A percentile compares a stretch with the other conserved stretches of the same genome.
These are phyloP conservation scores for Boletellus deceptivus DNA, from an alignment of 1,284 basidiomycete species.

Conservation along the genomic window DNA sequence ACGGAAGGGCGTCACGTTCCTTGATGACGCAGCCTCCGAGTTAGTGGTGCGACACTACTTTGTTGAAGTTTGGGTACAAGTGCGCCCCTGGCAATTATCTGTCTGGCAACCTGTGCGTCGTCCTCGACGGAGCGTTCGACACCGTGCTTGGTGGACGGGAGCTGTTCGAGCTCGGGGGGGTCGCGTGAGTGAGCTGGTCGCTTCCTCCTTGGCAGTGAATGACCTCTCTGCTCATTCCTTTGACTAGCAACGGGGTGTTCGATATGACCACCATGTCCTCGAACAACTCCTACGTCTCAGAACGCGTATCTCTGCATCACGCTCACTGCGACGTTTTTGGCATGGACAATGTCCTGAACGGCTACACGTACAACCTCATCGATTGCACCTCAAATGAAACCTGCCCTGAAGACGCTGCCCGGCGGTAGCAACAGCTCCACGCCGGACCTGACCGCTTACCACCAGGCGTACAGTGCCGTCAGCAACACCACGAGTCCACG, in stretches of 20 bases:
- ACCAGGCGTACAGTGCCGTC: slow-evolving; percentile 56
- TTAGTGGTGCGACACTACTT: slow-evolving; percentile 52
- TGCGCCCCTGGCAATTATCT: slow-evolving; percentile 53
- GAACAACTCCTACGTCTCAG: slow-evolving; percentile 77
- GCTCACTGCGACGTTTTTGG: slow-evolving; percentile 79
- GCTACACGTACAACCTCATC: slow-evolving; percentile 79
- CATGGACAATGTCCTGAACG: slow-evolving; percentile 55
- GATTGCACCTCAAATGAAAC: slow-evolving; percentile 68
- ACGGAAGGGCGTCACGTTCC: slow-evolving; percentile 38
- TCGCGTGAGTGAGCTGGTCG: slow-evolving; percentile 54
- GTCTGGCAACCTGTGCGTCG: slow-evolving; percentile 59
- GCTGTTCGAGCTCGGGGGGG: slow-evolving; percentile 83
- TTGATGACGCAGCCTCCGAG: slow-evolving; percentile 55
- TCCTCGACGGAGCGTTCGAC: slow-evolving; percentile 77
- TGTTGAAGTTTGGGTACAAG: slow-evolving; percentile 53
- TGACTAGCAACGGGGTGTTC: slow-evolving; percentile 66
- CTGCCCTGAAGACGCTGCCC: slow-evolving; percentile 31
- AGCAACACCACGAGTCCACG: slow-evolving; percentile 54
- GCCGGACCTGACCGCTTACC: slow-evolving; percentile 44
- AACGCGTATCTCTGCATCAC: slow-evolving; percentile 79
- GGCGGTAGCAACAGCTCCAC: slow-evolving; percentile 44
- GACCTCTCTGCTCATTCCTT: too few relatives aligned
- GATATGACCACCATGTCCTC: slow-evolving; percentile 79
- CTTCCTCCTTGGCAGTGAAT: too few relatives aligned
- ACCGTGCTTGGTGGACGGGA: slow-evolving; percentile 62